These are phyloP conservation scores for Cantharellus anzutake DNA, from an alignment of 768 basidiomycete species.

Conservation along the genomic window DNA sequence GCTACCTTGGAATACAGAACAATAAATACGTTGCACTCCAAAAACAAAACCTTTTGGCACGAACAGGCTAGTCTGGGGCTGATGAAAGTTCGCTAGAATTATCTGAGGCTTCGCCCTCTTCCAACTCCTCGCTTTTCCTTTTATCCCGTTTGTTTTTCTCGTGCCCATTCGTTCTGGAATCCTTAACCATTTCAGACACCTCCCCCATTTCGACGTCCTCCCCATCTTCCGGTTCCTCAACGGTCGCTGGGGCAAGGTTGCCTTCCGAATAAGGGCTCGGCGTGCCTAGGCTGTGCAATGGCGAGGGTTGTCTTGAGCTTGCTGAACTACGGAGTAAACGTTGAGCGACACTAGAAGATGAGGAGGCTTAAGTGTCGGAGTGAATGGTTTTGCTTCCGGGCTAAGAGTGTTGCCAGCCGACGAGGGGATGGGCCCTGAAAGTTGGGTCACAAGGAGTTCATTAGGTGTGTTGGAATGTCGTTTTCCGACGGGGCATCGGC, in stretches of 20 bases:
- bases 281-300: background rate
- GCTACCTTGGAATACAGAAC: too few relatives aligned
- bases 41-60: background rate
- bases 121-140: background rate
- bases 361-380: constrained; percentile 14
- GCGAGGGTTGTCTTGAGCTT: background rate
- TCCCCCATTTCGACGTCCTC: constrained; percentile 1
- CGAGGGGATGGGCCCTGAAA: background rate
- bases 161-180: background rate
- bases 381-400: constrained; percentile 18
- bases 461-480: background rate
- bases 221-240: background rate
- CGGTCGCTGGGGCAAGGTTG: too few relatives aligned
- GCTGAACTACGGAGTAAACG: constrained; percentile 8
- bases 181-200: background rate
- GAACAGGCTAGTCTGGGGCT: background rate
- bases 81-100: background rate
- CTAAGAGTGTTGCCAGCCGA: constrained; percentile 15
- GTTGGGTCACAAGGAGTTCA: background rate
- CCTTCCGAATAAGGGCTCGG: background rate
- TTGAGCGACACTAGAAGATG: constrained; percentile 1
- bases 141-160: background rate
- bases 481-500: background rate
- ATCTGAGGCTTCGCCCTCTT: background rate
- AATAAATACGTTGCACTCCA: background rate